Percentiles rank a stretch among this genome's conserved stretches.
phyloP scores from a whole-genome alignment of 2,329 filamentous ascomycete species.

The Pseudopyricularia cyperi region DNA sequence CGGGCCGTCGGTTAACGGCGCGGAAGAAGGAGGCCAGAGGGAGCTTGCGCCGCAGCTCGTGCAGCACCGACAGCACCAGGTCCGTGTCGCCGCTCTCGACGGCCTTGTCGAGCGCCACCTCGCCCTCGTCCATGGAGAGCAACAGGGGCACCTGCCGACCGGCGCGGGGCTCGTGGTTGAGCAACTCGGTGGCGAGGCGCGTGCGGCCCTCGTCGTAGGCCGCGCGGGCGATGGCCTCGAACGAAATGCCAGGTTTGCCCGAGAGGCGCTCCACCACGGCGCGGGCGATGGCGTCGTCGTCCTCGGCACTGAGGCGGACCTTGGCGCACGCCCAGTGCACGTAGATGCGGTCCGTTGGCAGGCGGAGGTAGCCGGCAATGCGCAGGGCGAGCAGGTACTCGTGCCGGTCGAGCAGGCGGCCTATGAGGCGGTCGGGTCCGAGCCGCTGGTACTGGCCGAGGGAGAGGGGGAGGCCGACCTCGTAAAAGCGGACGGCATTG shows the following conservation, averaged over 20 bases:
- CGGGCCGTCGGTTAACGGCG: conserved; percentile 71
- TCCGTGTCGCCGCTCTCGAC: conserved; percentile 94
- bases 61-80: conserved; percentile 75
- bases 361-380: conserved; percentile 72
- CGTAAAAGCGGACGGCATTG: conserved; percentile 84
- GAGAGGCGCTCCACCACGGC: conserved; percentile 77
- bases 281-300: conserved; percentile 78
- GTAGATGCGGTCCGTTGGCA: conserved; percentile 82
- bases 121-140: conserved; percentile 89
- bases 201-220: conserved; percentile 89
- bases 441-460: conserved; percentile 90
- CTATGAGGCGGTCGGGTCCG: conserved; percentile 78
- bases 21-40: conserved; percentile 87
- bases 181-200: conserved; percentile 75
- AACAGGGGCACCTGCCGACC: conserved; percentile 93
- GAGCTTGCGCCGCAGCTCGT: conserved; percentile 80
- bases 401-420: conserved; percentile 73
- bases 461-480: conserved; percentile 78
- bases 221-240: conserved; percentile 82
- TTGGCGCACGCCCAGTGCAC: conserved; percentile 96
- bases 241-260: conserved; percentile 85
- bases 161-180: conserved; percentile 87
- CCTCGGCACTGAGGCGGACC: conserved; percentile 69
- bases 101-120: conserved; percentile 88
- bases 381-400: conserved; percentile 86